Percentiles rank a stretch among this genome's conserved stretches.
These are phyloP conservation scores for Musa itinerans DNA, from an alignment of 176 grass and related monocot species.

Conservation along the genomic window DNA sequence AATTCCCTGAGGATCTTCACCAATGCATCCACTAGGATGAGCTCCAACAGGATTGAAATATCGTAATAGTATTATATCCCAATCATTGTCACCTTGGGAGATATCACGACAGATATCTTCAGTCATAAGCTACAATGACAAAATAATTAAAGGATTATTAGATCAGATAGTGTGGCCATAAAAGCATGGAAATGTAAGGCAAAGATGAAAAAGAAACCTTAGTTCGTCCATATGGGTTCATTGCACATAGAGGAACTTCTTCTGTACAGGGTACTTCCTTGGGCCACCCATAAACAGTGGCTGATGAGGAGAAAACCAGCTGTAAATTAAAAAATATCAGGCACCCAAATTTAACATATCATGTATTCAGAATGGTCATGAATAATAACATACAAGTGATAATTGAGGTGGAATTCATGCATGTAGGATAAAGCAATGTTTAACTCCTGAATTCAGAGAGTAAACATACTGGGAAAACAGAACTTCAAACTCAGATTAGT, in stretches of 20 bases:
- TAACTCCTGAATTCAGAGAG: too few relatives aligned
- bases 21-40: not conserved
- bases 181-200: not conserved
- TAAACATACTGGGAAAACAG: too few relatives aligned
- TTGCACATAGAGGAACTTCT: not conserved
- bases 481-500: too few relatives aligned
- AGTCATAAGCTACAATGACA: not conserved
- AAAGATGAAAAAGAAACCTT: not conserved
- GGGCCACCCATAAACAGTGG: not conserved
- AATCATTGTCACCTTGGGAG: not conserved
- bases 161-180: not conserved
- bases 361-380: not conserved
- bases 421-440: too few relatives aligned
- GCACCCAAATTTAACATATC: not conserved
- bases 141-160: not conserved
- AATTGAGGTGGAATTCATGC: too few relatives aligned
- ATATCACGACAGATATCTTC: slow-evolving; percentile 1
- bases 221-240: not conserved
- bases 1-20: not conserved
- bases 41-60: slow-evolving; percentile 3
- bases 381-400: too few relatives aligned
- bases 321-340: not conserved
- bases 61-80: not conserved
- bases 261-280: not conserved
- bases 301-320: not conserved